phyloP scores from a whole-genome alignment of 495 filamentous ascomycete genomes.

The Schizothecium vesticola region DNA sequence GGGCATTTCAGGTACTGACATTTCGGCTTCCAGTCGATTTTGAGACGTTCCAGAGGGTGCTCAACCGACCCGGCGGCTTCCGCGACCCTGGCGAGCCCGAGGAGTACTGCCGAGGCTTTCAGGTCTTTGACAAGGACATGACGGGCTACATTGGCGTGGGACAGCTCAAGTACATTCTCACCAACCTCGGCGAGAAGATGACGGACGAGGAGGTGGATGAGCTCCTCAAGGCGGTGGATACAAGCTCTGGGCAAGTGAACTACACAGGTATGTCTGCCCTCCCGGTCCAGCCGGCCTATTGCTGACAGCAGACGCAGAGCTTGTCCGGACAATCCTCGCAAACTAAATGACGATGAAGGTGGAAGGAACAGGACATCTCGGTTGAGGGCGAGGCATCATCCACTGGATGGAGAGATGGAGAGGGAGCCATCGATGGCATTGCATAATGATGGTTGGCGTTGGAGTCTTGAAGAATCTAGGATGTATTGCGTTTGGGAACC shows the following conservation, averaged over 20 bases:
- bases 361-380: not conserved
- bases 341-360: constrained; percentile 51
- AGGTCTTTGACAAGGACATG: constrained; percentile 99
- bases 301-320: constrained; percentile 46
- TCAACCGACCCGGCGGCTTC: constrained; percentile 97
- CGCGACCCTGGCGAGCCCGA: constrained; percentile 95
- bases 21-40: constrained; percentile 70
- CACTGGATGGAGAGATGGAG: constrained; percentile 5
- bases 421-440: constrained; percentile 13
- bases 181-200: constrained; percentile 98
- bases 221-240: constrained; percentile 93
- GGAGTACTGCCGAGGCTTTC: constrained; percentile 96
- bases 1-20: not conserved
- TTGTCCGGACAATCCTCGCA: constrained; percentile 89
- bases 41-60: constrained; percentile 88
- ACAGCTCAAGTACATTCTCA: constrained; percentile 92
- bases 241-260: constrained; percentile 90
- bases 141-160: constrained; percentile 96
- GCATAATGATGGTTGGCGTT: constrained; percentile 30
- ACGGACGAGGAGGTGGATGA: constrained; percentile 97
- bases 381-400: not conserved
- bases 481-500: constrained; percentile 29
- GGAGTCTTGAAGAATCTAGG: constrained; percentile 26
- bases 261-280: constrained; percentile 66
- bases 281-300: not conserved